phyloP scores from a whole-genome alignment of 176 grass and related monocot genomes.

The Avena sativa region DNA sequence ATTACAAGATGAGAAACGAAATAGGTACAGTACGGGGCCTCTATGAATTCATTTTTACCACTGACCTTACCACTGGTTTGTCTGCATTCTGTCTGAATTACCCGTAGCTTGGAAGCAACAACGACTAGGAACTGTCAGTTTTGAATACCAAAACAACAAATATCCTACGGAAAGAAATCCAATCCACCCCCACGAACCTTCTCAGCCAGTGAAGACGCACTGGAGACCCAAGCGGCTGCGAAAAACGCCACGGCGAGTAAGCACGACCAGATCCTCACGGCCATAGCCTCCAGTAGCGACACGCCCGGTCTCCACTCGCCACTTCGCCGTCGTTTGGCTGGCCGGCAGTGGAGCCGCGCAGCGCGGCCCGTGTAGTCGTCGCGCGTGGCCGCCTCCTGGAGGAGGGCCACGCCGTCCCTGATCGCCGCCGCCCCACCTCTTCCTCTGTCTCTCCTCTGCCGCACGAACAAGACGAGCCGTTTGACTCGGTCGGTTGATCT shows the following conservation, averaged over 20 bases:
- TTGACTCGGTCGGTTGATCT: no score
- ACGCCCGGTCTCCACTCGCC: background rate
- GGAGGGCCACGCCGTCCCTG: no score
- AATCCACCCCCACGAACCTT: constrained; percentile 19
- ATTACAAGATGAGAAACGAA: no score
- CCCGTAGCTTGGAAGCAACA: background rate
- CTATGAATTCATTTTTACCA: background rate
- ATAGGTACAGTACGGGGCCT: background rate
- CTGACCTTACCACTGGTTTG: background rate
- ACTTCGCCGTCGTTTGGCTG: background rate
- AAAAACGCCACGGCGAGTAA: constrained; percentile 37
- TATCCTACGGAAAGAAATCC: no score
- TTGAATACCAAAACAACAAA: no score
- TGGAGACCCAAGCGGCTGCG: constrained; percentile 28
- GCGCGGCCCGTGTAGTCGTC: background rate
- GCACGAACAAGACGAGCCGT: no score
- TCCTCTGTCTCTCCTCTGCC: no score
- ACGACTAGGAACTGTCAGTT: background rate
- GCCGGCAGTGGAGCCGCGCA: background rate
- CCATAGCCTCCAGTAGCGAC: constrained; percentile 2
- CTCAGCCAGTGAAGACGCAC: background rate
- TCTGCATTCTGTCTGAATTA: background rate
- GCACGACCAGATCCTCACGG: background rate
- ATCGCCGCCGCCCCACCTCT: no score
- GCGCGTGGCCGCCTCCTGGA: no score